phyloP scores from a whole-genome alignment of 805 yeast species.

The Starmera amethionina region DNA sequence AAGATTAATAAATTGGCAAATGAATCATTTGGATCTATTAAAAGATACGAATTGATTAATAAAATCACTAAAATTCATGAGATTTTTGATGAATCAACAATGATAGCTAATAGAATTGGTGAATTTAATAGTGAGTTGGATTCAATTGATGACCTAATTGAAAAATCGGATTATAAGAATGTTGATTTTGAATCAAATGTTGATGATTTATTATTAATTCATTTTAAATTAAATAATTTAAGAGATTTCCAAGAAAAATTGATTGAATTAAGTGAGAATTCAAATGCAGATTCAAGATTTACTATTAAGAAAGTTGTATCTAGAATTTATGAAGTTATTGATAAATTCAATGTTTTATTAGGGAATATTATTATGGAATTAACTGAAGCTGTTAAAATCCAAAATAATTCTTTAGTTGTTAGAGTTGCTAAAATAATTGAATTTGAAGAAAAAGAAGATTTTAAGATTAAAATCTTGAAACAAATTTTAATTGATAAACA shows the following conservation, averaged over 20 bases:
- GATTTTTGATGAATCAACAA: slow-evolving; percentile 59
- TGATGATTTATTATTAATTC: slow-evolving; percentile 54
- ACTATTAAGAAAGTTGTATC: slow-evolving; percentile 49
- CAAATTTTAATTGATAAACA: slow-evolving; percentile 22
- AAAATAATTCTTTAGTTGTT: slow-evolving; percentile 57
- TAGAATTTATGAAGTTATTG: slow-evolving; percentile 31
- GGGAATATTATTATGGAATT: slow-evolving; percentile 56
- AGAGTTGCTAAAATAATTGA: slow-evolving; percentile 72
- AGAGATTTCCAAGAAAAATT: slow-evolving; percentile 76
- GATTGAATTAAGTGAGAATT: slow-evolving; percentile 37
- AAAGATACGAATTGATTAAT: slow-evolving; percentile 59
- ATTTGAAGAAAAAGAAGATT: slow-evolving; percentile 71
- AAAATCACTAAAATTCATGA: slow-evolving; percentile 60
- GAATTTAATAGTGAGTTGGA: slow-evolving; percentile 42
- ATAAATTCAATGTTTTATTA: slow-evolving; percentile 55
- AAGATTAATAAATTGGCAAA: slow-evolving; percentile 39
- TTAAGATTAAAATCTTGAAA: slow-evolving; percentile 33
- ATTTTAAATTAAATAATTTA: slow-evolving; percentile 57
- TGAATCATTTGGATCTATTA: slow-evolving; percentile 50
- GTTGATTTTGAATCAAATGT: slow-evolving; percentile 31
- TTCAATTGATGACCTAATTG: slow-evolving; percentile 43
- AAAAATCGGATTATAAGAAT: slow-evolving; percentile 31
- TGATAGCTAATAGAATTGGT: slow-evolving; percentile 52
- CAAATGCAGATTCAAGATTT: slow-evolving; percentile 56
- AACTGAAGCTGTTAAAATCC: slow-evolving; percentile 64